Base-by-base conservation (phyloP, 768 basidiomycete genomes). In the Trametes gibbosa region DNA sequence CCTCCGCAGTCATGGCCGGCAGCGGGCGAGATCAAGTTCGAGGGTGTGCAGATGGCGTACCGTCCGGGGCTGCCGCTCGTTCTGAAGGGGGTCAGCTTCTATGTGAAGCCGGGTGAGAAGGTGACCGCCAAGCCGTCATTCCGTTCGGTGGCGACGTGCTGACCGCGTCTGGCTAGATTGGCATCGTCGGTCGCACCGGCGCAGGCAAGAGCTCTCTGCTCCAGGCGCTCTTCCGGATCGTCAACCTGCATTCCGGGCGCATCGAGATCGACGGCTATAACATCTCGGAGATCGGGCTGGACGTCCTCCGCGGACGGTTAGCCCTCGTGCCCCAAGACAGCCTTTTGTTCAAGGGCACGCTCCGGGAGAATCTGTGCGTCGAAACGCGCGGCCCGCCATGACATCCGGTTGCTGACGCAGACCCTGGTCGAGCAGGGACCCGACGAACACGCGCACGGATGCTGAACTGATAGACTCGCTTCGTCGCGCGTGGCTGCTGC, bases 51-150 rank as follows among this genome's bases (percentile, higher is more conserved):
- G 35, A 78, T 98, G 74, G 82, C 79, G 50, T 98, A 97, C 70
- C 83, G 96, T 24, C 88, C 90, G 0, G 95, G 88, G 43, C 79
- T 98, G n/a, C 91, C 95, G 1, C 76, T 85, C 4, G 94, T 97
- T 9, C 77, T 98, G 25, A 92, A 90, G 72, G 89, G 87, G 7
- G 74, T 98, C 50, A 83, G 78, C 19, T 82, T 97, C 79, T 73
- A 74, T 29, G 77, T 97, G 25, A 73, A 76, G 1, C 82, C 83
- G 1, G 89, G 90, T 3, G 95, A 98, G 74, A 96, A 97, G 76
- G 86, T 97, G 39, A 73, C 41, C 40, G 8, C 9, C 48, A 32
- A 6, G 5, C 50, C 17, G 9, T 32, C 13, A 24, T 24, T 12
- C 19, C 29, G 34, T 49, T 10, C 41, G 42, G 16, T 21, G 37